Percentiles rank a stretch among this genome's conserved stretches.
Conservation (phyloP, 495 filamentous ascomycete species). For the Penicillium herquei region DNA sequence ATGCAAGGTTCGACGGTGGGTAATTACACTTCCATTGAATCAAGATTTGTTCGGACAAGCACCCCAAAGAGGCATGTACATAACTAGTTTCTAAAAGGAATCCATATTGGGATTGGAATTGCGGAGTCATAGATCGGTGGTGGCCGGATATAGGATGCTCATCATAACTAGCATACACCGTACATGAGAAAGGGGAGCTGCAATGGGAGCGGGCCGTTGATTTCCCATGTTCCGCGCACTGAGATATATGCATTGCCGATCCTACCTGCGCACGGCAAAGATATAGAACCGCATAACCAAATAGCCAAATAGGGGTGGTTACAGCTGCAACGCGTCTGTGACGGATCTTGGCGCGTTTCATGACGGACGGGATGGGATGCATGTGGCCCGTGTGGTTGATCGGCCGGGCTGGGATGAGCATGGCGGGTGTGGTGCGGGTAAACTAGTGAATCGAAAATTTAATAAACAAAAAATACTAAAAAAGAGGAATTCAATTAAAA, state of each 20-base stretch:
- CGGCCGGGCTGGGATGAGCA: conserved; percentile 1
- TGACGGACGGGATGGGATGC: conserved; percentile 20
- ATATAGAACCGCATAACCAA: not conserved
- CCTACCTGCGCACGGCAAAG: not conserved
- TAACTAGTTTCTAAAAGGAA: not conserved
- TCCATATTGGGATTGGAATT: not conserved
- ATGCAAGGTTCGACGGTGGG: conserved; percentile 7
- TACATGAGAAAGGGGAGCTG: not conserved
- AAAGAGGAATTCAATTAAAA: not conserved
- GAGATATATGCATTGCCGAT: conserved; percentile 9
- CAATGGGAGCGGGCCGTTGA: conserved; percentile 2
- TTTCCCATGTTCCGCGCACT: not conserved
- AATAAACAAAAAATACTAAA: not conserved
- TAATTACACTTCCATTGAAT: not conserved
- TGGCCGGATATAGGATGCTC: no score
- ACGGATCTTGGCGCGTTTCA: conserved; percentile 26
- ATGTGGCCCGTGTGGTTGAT: conserved; percentile 25
- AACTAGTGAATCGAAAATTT: no score
- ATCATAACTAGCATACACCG: no score
- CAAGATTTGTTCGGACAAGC: not conserved
- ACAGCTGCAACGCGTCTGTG: conserved; percentile 23
- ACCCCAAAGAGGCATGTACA: not conserved
- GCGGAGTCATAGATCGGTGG: not conserved
- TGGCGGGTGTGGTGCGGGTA: not conserved
- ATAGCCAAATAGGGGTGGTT: not conserved